These are phyloP conservation scores for Cryoendolithus antarcticus DNA, from an alignment of 2,329 filamentous ascomycete genomes.

Conservation along the genomic window DNA sequence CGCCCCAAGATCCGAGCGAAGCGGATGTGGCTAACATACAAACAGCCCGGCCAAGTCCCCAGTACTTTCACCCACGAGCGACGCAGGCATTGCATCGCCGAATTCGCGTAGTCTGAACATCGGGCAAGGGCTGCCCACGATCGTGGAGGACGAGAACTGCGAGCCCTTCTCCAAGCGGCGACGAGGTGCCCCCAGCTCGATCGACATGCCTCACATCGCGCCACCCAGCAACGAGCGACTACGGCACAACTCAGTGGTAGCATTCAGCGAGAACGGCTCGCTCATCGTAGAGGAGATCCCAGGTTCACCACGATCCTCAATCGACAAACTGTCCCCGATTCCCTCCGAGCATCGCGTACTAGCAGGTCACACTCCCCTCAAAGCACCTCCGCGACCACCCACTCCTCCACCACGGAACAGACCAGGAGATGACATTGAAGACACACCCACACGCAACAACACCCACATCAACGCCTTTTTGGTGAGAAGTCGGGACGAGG, in stretches of 20 bases:
- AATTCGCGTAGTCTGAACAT: constrained; percentile 8
- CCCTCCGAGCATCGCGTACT: constrained; percentile 18
- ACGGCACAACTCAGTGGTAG: constrained; percentile 11
- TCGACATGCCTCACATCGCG: constrained; percentile 11
- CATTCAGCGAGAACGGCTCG: constrained; percentile 11
- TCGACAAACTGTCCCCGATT: constrained; percentile 17
- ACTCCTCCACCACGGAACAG: constrained; percentile 17
- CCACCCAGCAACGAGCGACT: constrained; percentile 7
- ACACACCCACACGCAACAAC: constrained; percentile 25
- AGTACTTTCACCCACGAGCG: constrained; percentile 16
- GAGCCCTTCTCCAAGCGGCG: constrained; percentile 13
- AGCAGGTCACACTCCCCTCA: constrained; percentile 25
- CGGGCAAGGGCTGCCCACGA: constrained; percentile 18
- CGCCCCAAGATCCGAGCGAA: neutral
- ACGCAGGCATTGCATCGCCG: constrained; percentile 12
- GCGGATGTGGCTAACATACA: neutral
- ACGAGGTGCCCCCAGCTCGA: constrained; percentile 15
- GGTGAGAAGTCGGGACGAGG: constrained; percentile 15
- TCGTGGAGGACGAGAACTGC: constrained; percentile 22
- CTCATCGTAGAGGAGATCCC: constrained; percentile 21
- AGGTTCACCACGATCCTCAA: constrained; percentile 11
- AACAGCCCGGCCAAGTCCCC: constrained; percentile 24
- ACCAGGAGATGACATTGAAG: constrained; percentile 18
- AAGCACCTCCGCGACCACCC: constrained; percentile 14
- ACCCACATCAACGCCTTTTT: constrained; percentile 23